Percentiles rank a stretch among this genome's conserved stretches.
phyloP scores from a whole-genome alignment of 345 rosid species.

The Noccaea caerulescens region DNA sequence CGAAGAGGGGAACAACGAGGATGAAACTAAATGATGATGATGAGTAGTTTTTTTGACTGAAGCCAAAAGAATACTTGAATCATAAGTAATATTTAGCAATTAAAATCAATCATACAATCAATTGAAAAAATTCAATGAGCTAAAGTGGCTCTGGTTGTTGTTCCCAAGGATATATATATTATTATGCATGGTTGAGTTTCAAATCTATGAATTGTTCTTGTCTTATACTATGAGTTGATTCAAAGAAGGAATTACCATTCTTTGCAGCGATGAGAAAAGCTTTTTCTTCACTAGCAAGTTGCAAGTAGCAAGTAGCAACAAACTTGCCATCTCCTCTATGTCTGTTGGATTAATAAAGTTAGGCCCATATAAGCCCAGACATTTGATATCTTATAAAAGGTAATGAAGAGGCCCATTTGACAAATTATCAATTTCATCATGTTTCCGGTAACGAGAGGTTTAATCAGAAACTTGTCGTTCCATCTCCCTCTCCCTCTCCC shows the following conservation, averaged over 20 bases:
- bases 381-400: conserved; percentile 1
- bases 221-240: too few species aligned
- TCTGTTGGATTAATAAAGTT: too few species aligned
- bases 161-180: too few species aligned
- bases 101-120: not conserved
- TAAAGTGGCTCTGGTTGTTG: too few species aligned
- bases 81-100: not conserved
- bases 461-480: conserved; percentile 45
- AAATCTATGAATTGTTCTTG: too few species aligned
- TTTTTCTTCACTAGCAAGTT: too few species aligned
- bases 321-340: too few species aligned
- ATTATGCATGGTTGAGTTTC: too few species aligned
- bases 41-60: conserved; percentile 3
- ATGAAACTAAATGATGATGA: not conserved
- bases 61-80: not conserved
- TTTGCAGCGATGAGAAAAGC: too few species aligned
- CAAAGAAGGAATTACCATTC: too few species aligned
- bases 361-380: conserved; percentile 32
- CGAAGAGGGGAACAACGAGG: conserved; percentile 8
- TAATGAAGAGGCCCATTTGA: conserved; percentile 34
- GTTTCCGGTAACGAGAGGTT: conserved; percentile 51
- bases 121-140: not conserved
- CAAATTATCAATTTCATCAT: conserved; percentile 15
- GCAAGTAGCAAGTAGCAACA: too few species aligned
- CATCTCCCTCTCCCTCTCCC: conserved; percentile 23